Conservation (phyloP, 2,329 filamentous ascomycete genomes). For the Penicillium sp. region DNA sequence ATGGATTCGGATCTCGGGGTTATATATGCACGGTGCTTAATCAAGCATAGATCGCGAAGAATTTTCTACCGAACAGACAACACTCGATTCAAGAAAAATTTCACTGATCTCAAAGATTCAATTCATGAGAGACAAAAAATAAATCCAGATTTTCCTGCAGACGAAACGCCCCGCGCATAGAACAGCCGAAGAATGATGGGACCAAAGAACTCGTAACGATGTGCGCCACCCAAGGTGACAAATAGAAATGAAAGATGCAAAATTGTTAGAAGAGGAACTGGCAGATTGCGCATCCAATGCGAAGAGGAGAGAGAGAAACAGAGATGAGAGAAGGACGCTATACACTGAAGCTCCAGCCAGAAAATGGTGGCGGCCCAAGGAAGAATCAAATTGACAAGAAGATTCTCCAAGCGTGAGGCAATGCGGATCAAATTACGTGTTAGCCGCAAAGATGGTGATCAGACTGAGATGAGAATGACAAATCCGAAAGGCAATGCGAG, state of each 20-base stretch:
- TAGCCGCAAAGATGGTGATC: background rate
- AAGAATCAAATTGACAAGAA: background rate
- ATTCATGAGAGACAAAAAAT: background rate
- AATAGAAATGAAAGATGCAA: background rate
- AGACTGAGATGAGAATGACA: background rate
- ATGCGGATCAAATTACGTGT: background rate
- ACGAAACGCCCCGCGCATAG: background rate
- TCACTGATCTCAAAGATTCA: background rate
- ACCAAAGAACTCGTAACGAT: background rate
- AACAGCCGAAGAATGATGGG: background rate
- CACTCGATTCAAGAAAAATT: background rate
- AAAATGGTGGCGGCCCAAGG: no score
- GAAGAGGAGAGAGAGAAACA: background rate
- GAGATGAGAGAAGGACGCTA: background rate
- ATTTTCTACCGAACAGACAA: background rate
- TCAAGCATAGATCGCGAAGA: no score
- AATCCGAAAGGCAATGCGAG: background rate
- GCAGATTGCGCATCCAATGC: background rate
- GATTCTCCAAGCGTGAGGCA: no score
- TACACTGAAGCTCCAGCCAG: background rate
- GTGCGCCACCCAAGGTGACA: background rate
- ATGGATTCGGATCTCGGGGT: no score
- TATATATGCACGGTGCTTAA: no score
- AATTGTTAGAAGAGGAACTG: background rate
- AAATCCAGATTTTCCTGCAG: background rate